These are phyloP conservation scores for Aspergillus floridensis DNA, from an alignment of 2,329 filamentous ascomycete genomes.

Conservation along the genomic window DNA sequence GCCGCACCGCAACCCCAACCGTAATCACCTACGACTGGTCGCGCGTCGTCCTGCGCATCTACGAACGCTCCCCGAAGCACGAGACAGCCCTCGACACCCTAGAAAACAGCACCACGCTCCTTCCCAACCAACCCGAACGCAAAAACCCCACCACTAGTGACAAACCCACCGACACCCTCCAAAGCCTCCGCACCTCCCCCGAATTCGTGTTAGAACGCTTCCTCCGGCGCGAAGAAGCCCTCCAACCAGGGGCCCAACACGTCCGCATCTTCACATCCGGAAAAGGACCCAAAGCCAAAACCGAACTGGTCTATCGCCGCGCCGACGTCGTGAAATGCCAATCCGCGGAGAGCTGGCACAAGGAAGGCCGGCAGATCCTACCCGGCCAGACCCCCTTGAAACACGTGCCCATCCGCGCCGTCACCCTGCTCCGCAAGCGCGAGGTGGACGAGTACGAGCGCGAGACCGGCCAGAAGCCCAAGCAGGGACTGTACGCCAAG, in stretches of 20 bases:
- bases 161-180: slow-evolving; percentile 72
- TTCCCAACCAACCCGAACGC: slow-evolving; percentile 68
- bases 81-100: slow-evolving; percentile 71
- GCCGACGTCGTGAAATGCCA: slow-evolving; percentile 81
- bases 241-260: slow-evolving; percentile 65
- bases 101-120: slow-evolving; percentile 76
- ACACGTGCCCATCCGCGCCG: slow-evolving; percentile 82
- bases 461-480: slow-evolving; percentile 74
- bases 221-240: slow-evolving; percentile 85
- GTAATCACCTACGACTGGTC: slow-evolving; percentile 72
- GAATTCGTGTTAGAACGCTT: slow-evolving; percentile 85
- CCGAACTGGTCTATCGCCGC: slow-evolving; percentile 77
- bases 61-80: slow-evolving; percentile 54
- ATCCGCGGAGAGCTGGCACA: slow-evolving; percentile 95
- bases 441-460: slow-evolving; percentile 85
- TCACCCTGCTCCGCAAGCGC: slow-evolving; percentile 80
- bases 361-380: slow-evolving; percentile 78
- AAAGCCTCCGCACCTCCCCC: slow-evolving; percentile 81
- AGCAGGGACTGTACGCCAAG: slow-evolving; percentile 79
- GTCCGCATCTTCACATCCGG: slow-evolving; percentile 72
- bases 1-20: not conserved
- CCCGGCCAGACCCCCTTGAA: slow-evolving; percentile 75
- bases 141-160: slow-evolving; percentile 33
- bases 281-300: slow-evolving; percentile 69
- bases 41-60: slow-evolving; percentile 72